Base-by-base conservation (phyloP, 2,329 filamentous ascomycete species). In the Whalleya microplaca region DNA sequence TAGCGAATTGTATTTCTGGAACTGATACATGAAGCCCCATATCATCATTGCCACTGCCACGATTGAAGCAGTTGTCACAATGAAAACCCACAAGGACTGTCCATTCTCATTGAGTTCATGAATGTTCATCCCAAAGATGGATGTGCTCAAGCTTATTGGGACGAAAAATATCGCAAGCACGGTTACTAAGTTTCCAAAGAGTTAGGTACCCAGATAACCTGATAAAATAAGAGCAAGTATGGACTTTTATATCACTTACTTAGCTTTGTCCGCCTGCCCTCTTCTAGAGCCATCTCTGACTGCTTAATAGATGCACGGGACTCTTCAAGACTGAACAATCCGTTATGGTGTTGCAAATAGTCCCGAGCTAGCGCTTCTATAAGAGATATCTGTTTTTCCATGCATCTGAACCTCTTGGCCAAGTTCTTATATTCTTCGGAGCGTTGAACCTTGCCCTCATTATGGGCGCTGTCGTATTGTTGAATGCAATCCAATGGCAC, bases 131-230 rank as follows among this genome's bases (percentile, higher is more conserved):
- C 45, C 45, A 16, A 47, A 37, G 3, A 37, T 47, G n/a, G 27
- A 47, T 23, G 23, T 47, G 8, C 45, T 37, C 19, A 47, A 32
- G 45, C 45, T 47, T 7, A 47, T 47, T 27, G 45, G 45, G 23
- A 47, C 45, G n/a, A 47, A 47, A 19, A 47, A 47, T 7, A 47
- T 37, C 16, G 45, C 45, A 20, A 47, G 45, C 6, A 37, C 45
- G n/a, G 14, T 47, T 47, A 37, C 45, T 47, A 27, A 27, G 23
- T 27, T 4, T 27, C 23, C 9, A 4, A 27, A 27, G 23, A 27
- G 23, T 27, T 27, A 27, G 23, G 23, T 27, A 27, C 23, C 23
- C 9, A 27, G 8, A 2, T 20, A 37, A 45, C 32, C 9, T 8
- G 9, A 14, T 12, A 37, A 37, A 16, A 16, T 16, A 16, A 14